phyloP scores from a whole-genome alignment of 805 yeast genomes.

The Wickerhamomyces ciferrii region DNA sequence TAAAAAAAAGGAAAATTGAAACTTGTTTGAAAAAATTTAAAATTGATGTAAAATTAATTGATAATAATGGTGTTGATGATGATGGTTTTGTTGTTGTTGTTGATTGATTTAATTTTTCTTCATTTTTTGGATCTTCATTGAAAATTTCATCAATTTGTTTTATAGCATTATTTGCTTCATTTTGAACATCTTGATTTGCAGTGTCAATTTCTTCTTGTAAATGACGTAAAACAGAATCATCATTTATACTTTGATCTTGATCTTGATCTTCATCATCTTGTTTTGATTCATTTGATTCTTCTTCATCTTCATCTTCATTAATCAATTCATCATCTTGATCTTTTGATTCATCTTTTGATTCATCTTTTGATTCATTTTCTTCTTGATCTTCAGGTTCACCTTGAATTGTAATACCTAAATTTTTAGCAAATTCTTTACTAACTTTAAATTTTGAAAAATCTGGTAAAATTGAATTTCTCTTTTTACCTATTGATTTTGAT shows the following conservation, averaged over 20 bases:
- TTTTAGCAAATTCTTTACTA: background rate
- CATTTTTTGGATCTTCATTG: slow-evolving; percentile 5
- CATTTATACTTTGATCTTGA: background rate
- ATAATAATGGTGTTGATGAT: too few relatives aligned
- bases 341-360: background rate
- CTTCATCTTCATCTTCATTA: slow-evolving; percentile 4
- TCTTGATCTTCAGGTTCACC: background rate
- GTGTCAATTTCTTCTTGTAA: slow-evolving; percentile 20
- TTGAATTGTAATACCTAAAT: background rate
- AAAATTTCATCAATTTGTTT: slow-evolving; percentile 19
- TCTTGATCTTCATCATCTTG: slow-evolving; percentile 4
- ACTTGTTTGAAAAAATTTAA: slow-evolving; percentile 18
- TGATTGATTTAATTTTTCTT: slow-evolving; percentile 1
- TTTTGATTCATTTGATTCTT: slow-evolving; percentile 7
- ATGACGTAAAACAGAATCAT: slow-evolving; percentile 12
- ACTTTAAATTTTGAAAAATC: background rate
- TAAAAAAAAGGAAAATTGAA: slow-evolving; percentile 29
- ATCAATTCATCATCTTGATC: background rate
- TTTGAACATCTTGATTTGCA: slow-evolving; percentile 16
- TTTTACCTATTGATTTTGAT: slow-evolving; percentile 1
- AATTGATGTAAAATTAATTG: slow-evolving; percentile 2
- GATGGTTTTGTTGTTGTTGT: too few relatives aligned
- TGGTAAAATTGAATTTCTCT: background rate
- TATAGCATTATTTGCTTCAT: slow-evolving; percentile 23
- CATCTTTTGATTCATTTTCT: background rate